Percentiles rank a stretch among this genome's conserved stretches.
These are phyloP conservation scores for Juglanconis oblonga DNA, from an alignment of 2,329 filamentous ascomycete genomes.

Conservation along the genomic window DNA sequence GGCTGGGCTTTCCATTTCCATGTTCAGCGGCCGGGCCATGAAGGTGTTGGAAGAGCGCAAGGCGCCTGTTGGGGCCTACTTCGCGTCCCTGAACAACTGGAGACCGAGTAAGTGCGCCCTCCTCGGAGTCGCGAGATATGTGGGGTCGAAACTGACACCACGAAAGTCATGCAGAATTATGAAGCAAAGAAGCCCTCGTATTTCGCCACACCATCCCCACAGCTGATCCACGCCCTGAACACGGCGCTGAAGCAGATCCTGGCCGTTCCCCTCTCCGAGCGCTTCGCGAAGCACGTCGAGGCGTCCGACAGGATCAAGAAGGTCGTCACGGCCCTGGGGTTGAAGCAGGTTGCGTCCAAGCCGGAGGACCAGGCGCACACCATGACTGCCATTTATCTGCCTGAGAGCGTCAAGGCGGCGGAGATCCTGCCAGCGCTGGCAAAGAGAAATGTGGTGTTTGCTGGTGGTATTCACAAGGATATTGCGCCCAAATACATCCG, in stretches of 20 bases:
- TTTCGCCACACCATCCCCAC: constrained; percentile 94
- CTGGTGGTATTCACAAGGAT: constrained; percentile 92
- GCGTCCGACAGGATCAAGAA: constrained; percentile 85
- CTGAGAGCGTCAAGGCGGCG: constrained; percentile 74
- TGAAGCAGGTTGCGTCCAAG: constrained; percentile 82
- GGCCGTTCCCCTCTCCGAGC: constrained; percentile 72
- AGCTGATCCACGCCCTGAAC: constrained; percentile 89
- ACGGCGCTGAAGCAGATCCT: constrained; percentile 85
- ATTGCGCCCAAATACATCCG: constrained; percentile 91
- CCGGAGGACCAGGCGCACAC: constrained; percentile 91
- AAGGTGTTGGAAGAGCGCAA: constrained; percentile 76
- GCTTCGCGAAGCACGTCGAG: constrained; percentile 77
- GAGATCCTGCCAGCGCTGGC: constrained; percentile 82
- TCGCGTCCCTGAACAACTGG: constrained; percentile 97
- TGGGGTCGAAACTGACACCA: constrained; percentile 11
- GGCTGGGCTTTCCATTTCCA: constrained; percentile 88
- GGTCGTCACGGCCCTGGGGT: constrained; percentile 72
- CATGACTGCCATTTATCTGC: constrained; percentile 97
- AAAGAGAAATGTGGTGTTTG: constrained; percentile 89
- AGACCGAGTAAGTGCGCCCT: constrained; percentile 64
- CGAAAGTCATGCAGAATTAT: constrained; percentile 92
- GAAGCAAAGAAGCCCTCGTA: constrained; percentile 97
- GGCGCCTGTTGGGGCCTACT: constrained; percentile 82
- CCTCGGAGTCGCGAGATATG: constrained; percentile 3
- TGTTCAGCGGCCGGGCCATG: constrained; percentile 87